Percentiles rank a stretch among this genome's conserved stretches.
These are phyloP conservation scores for Hypholoma fasciculare DNA, from an alignment of 768 basidiomycete genomes.

Conservation along the genomic window DNA sequence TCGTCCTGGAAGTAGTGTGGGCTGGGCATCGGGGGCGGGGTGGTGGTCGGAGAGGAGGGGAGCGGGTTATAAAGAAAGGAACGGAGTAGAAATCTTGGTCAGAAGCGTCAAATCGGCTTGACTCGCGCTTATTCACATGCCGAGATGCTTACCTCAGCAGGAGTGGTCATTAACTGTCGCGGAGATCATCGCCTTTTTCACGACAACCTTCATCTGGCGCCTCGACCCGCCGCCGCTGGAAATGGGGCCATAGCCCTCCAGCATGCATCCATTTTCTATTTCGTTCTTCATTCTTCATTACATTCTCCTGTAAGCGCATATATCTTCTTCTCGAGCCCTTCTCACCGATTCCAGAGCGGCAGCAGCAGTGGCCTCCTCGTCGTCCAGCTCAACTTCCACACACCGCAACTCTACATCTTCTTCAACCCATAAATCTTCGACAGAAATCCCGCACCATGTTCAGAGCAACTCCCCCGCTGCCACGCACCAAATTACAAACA, in stretches of 20 bases:
- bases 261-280: conserved; percentile 7
- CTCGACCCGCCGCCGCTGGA: not conserved
- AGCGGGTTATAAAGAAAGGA: conserved; percentile 10
- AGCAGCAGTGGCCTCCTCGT: conserved; percentile 6
- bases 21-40: conserved; percentile 18
- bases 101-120: not conserved
- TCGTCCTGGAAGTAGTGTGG: conserved; percentile 20
- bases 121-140: conserved; percentile 19
- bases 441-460: not conserved
- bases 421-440: not conserved
- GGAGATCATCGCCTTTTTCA: not conserved
- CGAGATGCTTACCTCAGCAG: conserved; percentile 15
- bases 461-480: not conserved
- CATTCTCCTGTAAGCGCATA: conserved; percentile 12
- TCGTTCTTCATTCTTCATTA: conserved; percentile 6
- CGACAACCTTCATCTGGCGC: not conserved
- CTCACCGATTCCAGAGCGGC: not conserved
- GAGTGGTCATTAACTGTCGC: not conserved
- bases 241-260: conserved; percentile 16
- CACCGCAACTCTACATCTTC: not conserved
- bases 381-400: not conserved
- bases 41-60: conserved; percentile 11
- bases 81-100: conserved; percentile 11
- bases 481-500: not conserved
- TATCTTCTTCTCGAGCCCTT: not conserved